These are phyloP conservation scores for Posidonia australis DNA, from an alignment of 106 monocot genomes.

Conservation along the genomic window DNA sequence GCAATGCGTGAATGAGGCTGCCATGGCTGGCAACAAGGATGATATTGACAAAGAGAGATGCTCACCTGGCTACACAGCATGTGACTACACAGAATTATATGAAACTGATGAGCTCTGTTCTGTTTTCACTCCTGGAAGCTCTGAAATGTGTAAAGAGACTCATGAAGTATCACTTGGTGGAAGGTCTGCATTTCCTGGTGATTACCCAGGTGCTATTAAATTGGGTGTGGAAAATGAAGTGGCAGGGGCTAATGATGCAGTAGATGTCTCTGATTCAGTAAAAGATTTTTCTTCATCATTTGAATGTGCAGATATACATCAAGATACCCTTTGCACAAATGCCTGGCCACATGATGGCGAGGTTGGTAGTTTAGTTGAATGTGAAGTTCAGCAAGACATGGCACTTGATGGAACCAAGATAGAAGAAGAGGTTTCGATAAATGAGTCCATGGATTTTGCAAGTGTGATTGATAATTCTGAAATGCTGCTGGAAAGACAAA, in stretches of 20 bases:
- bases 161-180: neutral
- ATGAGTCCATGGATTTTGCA: neutral
- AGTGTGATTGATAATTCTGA: slow-evolving; percentile 6
- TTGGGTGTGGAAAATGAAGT: neutral
- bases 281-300: neutral
- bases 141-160: neutral
- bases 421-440: neutral
- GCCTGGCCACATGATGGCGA: neutral
- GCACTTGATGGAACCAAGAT: neutral
- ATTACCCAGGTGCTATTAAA: neutral
- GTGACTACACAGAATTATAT: neutral
- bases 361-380: neutral
- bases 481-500: neutral
- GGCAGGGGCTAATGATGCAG: neutral
- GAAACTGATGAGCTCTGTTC: neutral
- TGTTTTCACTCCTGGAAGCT: neutral
- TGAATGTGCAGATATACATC: neutral
- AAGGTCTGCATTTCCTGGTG: neutral
- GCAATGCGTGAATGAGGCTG: neutral
- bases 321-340: neutral
- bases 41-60: neutral
- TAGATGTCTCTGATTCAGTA: neutral
- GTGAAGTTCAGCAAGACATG: neutral
- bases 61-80: neutral
- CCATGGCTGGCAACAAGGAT: neutral